These are phyloP conservation scores for Colletotrichum theobromicola DNA, from an alignment of 2,329 filamentous ascomycete species.

Conservation along the genomic window DNA sequence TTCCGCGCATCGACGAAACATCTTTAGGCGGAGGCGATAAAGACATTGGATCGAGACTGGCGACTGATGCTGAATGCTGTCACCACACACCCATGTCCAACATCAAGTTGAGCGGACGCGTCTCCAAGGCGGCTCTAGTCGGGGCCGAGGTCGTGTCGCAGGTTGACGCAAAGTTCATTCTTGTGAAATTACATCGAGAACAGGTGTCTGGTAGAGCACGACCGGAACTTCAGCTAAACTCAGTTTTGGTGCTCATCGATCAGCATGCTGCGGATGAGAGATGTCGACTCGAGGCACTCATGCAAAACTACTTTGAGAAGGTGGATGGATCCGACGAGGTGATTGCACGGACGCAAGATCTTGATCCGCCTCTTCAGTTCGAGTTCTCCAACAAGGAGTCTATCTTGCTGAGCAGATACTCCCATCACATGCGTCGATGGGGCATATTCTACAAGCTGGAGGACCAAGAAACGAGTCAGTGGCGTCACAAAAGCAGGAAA, in stretches of 20 bases:
- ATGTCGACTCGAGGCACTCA: conserved; percentile 76
- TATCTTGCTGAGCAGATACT: conserved; percentile 58
- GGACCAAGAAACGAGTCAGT: background rate
- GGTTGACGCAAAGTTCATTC: conserved; percentile 88
- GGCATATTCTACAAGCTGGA: conserved; percentile 69
- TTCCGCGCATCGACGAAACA: conserved; percentile 44
- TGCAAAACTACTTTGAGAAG: conserved; percentile 56
- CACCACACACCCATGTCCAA: background rate
- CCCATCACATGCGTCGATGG: conserved; percentile 71
- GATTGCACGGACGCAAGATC: conserved; percentile 34
- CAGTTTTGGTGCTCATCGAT: conserved; percentile 79
- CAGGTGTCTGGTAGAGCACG: background rate
- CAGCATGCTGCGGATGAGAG: conserved; percentile 96
- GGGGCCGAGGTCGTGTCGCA: conserved; percentile 75
- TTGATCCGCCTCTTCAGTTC: conserved; percentile 66
- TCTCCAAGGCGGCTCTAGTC: conserved; percentile 68
- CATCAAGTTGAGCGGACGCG: conserved; percentile 38
- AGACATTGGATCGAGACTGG: background rate
- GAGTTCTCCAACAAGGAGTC: conserved; percentile 67
- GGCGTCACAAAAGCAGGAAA: background rate
- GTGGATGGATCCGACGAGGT: background rate
- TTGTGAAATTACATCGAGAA: conserved; percentile 60
- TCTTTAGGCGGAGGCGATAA: conserved; percentile 8
- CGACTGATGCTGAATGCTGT: background rate
- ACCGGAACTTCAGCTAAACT: conserved; percentile 22